Base-by-base conservation (phyloP, 169 alveolate species). In the Plasmodium ovale region DNA sequence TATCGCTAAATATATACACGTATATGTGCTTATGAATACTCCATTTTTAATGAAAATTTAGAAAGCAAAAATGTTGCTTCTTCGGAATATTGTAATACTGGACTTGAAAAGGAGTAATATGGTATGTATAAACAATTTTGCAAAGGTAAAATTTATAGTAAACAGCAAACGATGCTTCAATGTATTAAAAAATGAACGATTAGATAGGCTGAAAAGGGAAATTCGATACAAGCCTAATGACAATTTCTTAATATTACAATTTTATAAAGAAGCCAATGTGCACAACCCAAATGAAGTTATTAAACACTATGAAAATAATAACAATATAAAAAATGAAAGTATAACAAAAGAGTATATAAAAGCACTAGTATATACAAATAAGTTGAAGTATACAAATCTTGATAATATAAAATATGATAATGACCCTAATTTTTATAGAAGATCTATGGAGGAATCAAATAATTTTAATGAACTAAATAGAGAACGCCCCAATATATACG, bases 291-390 rank as follows among this genome's bases (percentile, higher is more conserved):
- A 82, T 54, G 90, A 82, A 82, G 90, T 82, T 37, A 82, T 82
- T 51, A 82, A 82, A 51, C 90, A 82, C 10, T 82, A 82, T 47
- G 90, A 82, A 70, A 82, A 58, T 21, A 53, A 54, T 27, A 82
- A 68, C 51, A 49, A 71, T 56, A 74, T 92, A 3, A 82, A 77
- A 33, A 92, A 92, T 67, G 96, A 93, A 72, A 92, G 93, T 23
- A 87, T 87, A 16, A 69, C 91, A 47, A 84, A 74, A 70, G 96
- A 93, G 59, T 93, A 93, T 54, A 68, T 93, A 39, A 92, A 89
- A 88, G 96, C 96, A n/a, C 85, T 93, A 72, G 93, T 92, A 56
- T 60, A 87, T 62, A 92, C 96, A 6, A 93, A 93, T 67, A 69
- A 69, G 27, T 39, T 93, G 29, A 92, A 93, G 37, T 87, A 91